Percentiles rank a stretch among this genome's conserved stretches.
phyloP scores from a whole-genome alignment of 2,329 filamentous ascomycete species.

The Raffaelea arxii region DNA sequence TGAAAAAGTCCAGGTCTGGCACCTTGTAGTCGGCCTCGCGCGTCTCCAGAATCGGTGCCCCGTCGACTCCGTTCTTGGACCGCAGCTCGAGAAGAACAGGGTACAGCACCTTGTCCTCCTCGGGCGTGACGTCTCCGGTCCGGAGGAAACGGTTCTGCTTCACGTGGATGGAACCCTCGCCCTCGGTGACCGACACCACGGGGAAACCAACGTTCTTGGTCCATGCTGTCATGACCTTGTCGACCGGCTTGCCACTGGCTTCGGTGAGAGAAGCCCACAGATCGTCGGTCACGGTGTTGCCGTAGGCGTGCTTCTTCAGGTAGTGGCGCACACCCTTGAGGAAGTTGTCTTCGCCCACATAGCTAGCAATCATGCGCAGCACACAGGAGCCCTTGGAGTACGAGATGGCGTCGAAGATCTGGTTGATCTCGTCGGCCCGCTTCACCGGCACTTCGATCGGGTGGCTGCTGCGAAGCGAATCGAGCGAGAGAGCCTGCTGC shows the following conservation, averaged over 20 bases:
- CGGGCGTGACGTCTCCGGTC: conserved; percentile 85
- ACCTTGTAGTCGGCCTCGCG: conserved; percentile 73
- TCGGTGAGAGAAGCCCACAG: conserved; percentile 82
- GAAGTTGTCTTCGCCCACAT: conserved; percentile 85
- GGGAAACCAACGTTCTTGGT: conserved; percentile 94
- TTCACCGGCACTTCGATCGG: conserved; percentile 96
- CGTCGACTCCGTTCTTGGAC: conserved; percentile 73
- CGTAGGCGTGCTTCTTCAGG: conserved; percentile 92
- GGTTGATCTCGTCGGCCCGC: conserved; percentile 90
- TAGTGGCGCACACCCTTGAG: conserved; percentile 86
- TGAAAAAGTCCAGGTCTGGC: conserved; percentile 79
- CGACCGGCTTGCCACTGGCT: conserved; percentile 84
- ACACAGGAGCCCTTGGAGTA: conserved; percentile 97
- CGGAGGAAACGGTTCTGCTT: conserved; percentile 94
- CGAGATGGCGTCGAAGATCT: conserved; percentile 96
- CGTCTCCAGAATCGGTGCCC: conserved; percentile 57
- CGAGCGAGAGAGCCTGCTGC: conserved; percentile 75
- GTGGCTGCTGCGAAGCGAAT: conserved; percentile 88
- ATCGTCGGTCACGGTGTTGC: conserved; percentile 85
- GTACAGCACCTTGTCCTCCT: conserved; percentile 81
- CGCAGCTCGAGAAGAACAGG: conserved; percentile 83
- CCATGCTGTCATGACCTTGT: conserved; percentile 90
- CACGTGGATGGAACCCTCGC: conserved; percentile 63
- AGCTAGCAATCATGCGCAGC: conserved; percentile 93
- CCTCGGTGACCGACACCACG: conserved; percentile 77